Conservation (phyloP, 352 stramenopile species). For the Phytophthora fragariae region DNA sequence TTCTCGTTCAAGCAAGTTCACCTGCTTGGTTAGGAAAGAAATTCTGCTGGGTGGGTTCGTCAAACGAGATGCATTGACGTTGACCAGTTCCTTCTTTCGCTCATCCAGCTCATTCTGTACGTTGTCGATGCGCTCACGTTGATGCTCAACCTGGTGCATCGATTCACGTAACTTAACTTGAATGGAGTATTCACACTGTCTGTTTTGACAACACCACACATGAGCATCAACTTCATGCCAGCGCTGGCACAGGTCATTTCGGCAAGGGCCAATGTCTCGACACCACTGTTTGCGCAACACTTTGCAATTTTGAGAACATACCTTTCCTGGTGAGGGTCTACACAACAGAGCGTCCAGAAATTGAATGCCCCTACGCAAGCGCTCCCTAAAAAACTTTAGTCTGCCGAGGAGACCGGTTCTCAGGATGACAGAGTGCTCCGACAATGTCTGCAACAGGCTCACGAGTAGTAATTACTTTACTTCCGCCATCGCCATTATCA, state of each 20-base stretch:
- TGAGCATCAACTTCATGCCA: conserved; percentile 69
- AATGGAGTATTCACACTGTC: conserved; percentile 62
- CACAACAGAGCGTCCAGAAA: conserved; percentile 65
- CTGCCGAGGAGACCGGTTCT: conserved; percentile 48
- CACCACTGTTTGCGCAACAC: conserved; percentile 59
- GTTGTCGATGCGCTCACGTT: conserved; percentile 4
- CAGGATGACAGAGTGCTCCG: conserved; percentile 53
- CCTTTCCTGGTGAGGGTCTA: conserved; percentile 47
- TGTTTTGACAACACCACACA: conserved; percentile 50
- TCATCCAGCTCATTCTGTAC: conserved; percentile 3
- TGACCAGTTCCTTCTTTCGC: conserved; percentile 1
- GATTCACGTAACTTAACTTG: conserved; percentile 61
- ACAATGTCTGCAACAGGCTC: conserved; percentile 39
- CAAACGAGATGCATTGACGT: conserved; percentile 3
- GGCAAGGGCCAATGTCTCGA: conserved; percentile 46
- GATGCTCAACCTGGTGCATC: conserved; percentile 64
- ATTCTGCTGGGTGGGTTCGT: neutral
- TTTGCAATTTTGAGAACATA: conserved; percentile 47
- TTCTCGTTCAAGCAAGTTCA: conserved; percentile 15
- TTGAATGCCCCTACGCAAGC: conserved; percentile 52
- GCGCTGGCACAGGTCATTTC: conserved; percentile 55
- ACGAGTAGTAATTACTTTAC: neutral
- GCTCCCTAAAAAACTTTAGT: conserved; percentile 62
- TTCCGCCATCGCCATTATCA: neutral
- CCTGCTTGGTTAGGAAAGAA: conserved; percentile 3